Base-by-base conservation (phyloP, 345 rosid genomes). In the Garcia nutans region DNA sequence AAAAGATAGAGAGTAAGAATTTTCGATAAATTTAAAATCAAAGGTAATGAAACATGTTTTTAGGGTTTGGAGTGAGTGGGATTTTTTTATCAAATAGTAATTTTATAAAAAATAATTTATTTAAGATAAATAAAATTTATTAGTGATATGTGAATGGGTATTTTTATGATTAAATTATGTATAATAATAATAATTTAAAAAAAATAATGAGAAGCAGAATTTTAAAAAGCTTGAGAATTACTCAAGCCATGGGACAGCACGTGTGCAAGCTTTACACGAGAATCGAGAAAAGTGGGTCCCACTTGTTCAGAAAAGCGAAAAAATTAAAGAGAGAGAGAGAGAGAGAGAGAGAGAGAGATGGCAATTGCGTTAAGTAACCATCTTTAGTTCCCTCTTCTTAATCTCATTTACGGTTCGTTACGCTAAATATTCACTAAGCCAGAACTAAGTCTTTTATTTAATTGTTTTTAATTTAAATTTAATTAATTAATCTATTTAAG, bases 341-440 rank as follows among this genome's bases (percentile, higher is more conserved):
- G n/a, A n/a, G n/a, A n/a, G n/a, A n/a, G n/a, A 24, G 20, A 16
- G 31, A 2, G 15, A 26, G n/a, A 79, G 82, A 74, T 82, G 82
- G 79, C 90, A 77, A 86, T 83, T 79, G 83, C 95, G 90, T 90
- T 79, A 94, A 90, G 96, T 90, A 89, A 88, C 84, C 84, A 80
- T 74, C 61, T 64, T 62, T 31, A 72, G 58, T 75, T 82, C 82
- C 82, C 78, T 85, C 82, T 65, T 66, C 81, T n/a, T 69, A 70
- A 79, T 81, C 86, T 62, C 87, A 77, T 92, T 86, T 86, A 85
- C 80, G 88, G 91, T 90, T 89, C 96, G 97, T 94, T 88, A 94
- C 97, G 97, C 94, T 89, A 92, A 94, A 90, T 91, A 83, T 90
- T 91, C 98, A 82, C 97, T 77, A 83, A 84, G 89, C 89, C 93